Percentiles rank a stretch among this genome's conserved stretches.
Evolutionary conservation across 306 rosid genomes (phyloP).

Genomic region (Castanopsis chinensis): DNA sequence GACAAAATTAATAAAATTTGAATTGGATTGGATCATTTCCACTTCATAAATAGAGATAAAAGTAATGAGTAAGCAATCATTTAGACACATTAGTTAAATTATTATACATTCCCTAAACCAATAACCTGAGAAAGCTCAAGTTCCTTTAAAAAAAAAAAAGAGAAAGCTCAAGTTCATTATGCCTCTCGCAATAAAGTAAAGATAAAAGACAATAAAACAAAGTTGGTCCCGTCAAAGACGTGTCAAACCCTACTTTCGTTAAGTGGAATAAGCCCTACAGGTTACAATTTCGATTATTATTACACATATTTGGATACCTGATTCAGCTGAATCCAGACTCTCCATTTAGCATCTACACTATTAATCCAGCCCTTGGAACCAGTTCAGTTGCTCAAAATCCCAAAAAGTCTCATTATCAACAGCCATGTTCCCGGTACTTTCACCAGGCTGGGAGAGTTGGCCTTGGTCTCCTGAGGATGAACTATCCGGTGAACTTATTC

Average conservation of each 20-base stretch:
- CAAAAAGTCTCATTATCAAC: constrained; percentile 36
- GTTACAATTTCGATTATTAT: neutral
- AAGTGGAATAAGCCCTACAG: neutral
- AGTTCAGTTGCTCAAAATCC: constrained; percentile 56
- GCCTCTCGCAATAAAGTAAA: neutral
- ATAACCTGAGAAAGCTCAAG: neutral
- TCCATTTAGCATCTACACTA: neutral
- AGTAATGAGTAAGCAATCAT: neutral
- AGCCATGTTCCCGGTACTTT: constrained; percentile 15
- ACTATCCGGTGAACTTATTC: constrained; percentile 46
- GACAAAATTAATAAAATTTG: too few species aligned
- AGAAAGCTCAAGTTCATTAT: neutral
- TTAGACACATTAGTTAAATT: neutral
- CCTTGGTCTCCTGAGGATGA: constrained; percentile 44
- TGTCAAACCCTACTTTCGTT: neutral
- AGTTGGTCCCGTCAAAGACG: neutral
- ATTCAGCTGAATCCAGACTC: neutral
- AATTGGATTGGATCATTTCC: too few species aligned
- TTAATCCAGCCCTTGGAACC: constrained; percentile 30
- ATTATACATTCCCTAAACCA: neutral
- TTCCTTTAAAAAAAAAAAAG: too few species aligned
- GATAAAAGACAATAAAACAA: neutral
- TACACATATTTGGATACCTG: neutral
- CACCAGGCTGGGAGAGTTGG: constrained; percentile 29
- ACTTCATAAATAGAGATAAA: too few species aligned